Evolutionary conservation across 495 filamentous ascomycete genomes (phyloP).

Genomic region (Friedmanniomyces endolithicus): DNA sequence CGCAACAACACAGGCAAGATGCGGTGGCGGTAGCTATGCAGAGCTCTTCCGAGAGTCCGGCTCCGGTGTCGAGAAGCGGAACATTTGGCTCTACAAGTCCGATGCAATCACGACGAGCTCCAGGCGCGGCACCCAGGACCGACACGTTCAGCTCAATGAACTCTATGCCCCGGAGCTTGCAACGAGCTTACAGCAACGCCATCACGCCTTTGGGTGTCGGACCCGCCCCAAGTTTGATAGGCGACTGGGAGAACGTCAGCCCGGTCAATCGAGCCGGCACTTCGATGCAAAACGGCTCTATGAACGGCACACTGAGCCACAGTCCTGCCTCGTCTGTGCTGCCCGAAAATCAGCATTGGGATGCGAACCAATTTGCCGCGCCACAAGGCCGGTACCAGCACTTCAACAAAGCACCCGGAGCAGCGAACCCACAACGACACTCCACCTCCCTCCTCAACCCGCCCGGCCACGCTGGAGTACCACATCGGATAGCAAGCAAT

Average conservation of each 20-base stretch:
- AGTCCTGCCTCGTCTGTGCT: background rate
- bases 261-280: background rate
- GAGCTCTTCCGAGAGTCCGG: background rate
- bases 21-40: conserved; percentile 2
- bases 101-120: background rate
- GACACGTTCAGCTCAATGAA: conserved; percentile 5
- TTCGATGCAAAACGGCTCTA: background rate
- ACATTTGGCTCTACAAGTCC: background rate
- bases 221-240: conserved; percentile 12
- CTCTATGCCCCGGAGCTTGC: conserved; percentile 13
- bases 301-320: background rate
- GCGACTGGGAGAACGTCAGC: conserved; percentile 18
- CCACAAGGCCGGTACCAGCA: background rate
- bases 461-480: conserved; percentile 22
- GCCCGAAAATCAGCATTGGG: conserved; percentile 3
- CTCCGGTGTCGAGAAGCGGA: background rate
- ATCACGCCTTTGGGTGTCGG: conserved; percentile 8
- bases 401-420: conserved; percentile 3
- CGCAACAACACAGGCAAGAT: background rate
- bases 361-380: background rate
- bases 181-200: conserved; percentile 17
- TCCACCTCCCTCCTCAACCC: conserved; percentile 21
- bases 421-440: conserved; percentile 5
- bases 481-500: background rate
- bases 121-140: background rate